A percentile compares a stretch with the other conserved stretches of the same genome.
Evolutionary conservation across 257 asterid species (phyloP).

Genomic region (Nicotiana otophora): DNA sequence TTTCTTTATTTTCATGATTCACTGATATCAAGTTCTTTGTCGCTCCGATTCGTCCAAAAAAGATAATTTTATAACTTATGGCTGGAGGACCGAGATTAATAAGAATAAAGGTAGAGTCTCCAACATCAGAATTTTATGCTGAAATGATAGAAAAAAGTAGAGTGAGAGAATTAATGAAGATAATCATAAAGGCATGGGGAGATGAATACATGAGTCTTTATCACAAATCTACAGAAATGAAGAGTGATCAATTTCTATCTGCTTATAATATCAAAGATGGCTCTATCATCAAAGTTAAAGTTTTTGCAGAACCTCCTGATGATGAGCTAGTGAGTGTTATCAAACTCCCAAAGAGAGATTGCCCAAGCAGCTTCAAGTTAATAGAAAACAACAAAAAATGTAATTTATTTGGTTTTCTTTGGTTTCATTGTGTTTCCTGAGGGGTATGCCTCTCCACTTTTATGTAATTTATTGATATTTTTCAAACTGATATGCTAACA

Average conservation of each 20-base stretch:
- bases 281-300: conserved; percentile 24
- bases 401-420: not conserved
- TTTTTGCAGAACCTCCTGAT: conserved; percentile 21
- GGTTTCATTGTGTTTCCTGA: not conserved
- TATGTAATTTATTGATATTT: not conserved
- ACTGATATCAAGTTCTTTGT: too few relatives aligned
- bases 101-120: conserved; percentile 27
- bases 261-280: conserved; percentile 27
- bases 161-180: conserved; percentile 20
- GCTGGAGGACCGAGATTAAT: conserved; percentile 12
- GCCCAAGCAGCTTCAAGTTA: not conserved
- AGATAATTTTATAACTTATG: too few relatives aligned
- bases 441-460: not conserved
- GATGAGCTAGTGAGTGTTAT: not conserved
- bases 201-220: conserved; percentile 22
- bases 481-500: too few relatives aligned
- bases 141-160: conserved; percentile 15
- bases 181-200: conserved; percentile 28
- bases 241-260: conserved; percentile 16
- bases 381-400: not conserved
- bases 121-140: conserved; percentile 24
- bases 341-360: too few relatives aligned
- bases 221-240: conserved; percentile 18
- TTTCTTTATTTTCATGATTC: too few relatives aligned
- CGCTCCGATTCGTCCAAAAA: too few relatives aligned